These are phyloP conservation scores for Hyaloscypha finlandica DNA, from an alignment of 495 filamentous ascomycete species.

Conservation along the genomic window DNA sequence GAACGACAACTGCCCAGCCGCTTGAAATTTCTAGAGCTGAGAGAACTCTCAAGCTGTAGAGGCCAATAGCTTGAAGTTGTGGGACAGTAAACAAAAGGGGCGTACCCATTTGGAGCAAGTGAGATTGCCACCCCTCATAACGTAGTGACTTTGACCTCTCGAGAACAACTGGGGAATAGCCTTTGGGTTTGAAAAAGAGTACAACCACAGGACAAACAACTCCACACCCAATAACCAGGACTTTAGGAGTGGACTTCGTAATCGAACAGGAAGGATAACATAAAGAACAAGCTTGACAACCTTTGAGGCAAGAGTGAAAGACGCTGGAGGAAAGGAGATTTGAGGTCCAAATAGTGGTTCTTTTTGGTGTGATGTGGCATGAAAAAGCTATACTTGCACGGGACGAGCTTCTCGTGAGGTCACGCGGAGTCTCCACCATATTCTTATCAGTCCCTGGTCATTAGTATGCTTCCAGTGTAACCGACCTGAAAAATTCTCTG, in stretches of 20 bases:
- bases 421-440: too few relatives aligned
- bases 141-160: constrained; percentile 30
- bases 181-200: constrained; percentile 28
- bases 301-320: too few relatives aligned
- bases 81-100: neutral
- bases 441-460: too few relatives aligned
- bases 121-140: constrained; percentile 32
- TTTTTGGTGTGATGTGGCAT: too few relatives aligned
- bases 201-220: constrained; percentile 33
- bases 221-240: constrained; percentile 33
- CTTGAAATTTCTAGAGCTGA: neutral
- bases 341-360: too few relatives aligned
- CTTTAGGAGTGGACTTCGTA: constrained; percentile 13
- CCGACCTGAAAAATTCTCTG: too few relatives aligned
- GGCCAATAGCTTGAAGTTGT: neutral
- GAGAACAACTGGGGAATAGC: constrained; percentile 34
- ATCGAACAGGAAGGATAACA: neutral
- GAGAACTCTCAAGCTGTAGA: neutral
- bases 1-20: neutral
- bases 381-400: too few relatives aligned
- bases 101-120: constrained; percentile 33
- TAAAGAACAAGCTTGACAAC: too few relatives aligned
- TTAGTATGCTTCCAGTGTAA: too few relatives aligned
- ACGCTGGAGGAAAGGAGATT: too few relatives aligned
- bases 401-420: too few relatives aligned